Percentiles rank a stretch among this genome's conserved stretches.
Conservation (phyloP, 2,329 filamentous ascomycete species). For the Ceratocystis albifundus region DNA sequence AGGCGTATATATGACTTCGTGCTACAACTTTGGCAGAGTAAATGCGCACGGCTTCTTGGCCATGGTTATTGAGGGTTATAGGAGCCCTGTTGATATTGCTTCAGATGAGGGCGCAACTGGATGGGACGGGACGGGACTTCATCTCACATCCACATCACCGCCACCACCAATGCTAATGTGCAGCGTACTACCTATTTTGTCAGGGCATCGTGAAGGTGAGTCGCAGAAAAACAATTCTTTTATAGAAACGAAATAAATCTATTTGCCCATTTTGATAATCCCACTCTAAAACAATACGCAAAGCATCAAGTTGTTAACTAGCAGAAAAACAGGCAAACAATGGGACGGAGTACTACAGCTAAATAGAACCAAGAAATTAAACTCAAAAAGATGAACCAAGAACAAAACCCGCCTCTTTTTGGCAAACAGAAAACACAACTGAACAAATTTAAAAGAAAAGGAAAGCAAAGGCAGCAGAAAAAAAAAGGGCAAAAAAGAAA, state of each 20-base stretch:
- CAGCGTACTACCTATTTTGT: background rate
- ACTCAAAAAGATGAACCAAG: background rate
- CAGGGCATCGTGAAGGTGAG: too few species aligned
- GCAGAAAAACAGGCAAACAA: background rate
- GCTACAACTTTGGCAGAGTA: background rate
- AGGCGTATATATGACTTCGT: too few species aligned
- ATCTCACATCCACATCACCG: too few species aligned
- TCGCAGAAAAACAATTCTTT: background rate
- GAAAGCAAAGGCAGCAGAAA: background rate
- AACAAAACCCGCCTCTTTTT: background rate
- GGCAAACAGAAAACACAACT: background rate
- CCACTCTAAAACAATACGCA: slow-evolving; percentile 5
- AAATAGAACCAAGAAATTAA: background rate
- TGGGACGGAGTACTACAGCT: background rate
- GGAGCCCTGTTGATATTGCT: too few species aligned
- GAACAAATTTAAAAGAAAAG: background rate
- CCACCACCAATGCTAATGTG: too few species aligned
- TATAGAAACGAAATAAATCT: background rate
- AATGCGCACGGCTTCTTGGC: background rate
- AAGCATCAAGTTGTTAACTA: background rate
- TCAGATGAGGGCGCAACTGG: too few species aligned
- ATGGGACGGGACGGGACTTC: too few species aligned
- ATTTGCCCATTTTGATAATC: slow-evolving; percentile 7
- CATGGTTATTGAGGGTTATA: too few species aligned
- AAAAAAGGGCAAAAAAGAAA: slow-evolving; percentile 14